Base-by-base conservation (phyloP, 495 filamentous ascomycete genomes). In the Penicillium chermesinum region DNA sequence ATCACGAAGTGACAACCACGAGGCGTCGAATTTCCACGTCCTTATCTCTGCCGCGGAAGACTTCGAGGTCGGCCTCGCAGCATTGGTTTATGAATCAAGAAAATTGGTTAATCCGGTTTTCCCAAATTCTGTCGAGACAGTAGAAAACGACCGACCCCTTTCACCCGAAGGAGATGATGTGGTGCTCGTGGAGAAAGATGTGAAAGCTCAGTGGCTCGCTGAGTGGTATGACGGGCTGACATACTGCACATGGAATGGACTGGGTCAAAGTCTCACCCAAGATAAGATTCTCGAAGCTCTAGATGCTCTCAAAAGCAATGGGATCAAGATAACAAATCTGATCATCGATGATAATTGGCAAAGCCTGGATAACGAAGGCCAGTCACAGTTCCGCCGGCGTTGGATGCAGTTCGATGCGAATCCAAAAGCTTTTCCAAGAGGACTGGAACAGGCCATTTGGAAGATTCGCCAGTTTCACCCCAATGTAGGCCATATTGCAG, bases 341-440 rank as follows among this genome's bases (percentile, higher is more conserved):
- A 95, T 96, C 48, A 93, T 96, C 44, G 91, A 97, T 55, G 93
- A 98, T 60, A 95, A 95, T 57, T 98, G 93, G 93, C 93, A 98
- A 65, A 78, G 84, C 15, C 72, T 95, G 25, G 73, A 86, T 47
- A 80, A 75, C 67, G 53, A 79, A 64, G 64, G 64, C n/a, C 51
- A 70, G 17, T 59, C 63, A 8, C 74, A 81, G 54, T 77, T 82
- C 55, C 50, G 67, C 22, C 67, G 75, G 18, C 66, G 76, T 9
- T 86, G 81, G 84, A 71, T 68, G 19, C 68, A 75, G 9, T 98
- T 98, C 52, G 91, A 97, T 61, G 93, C 90, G 3, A 87, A 95
- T 44, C 73, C 81, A 14, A 69, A 77, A 51, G 81, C 83, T 3
- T 98, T 98, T 49, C 93, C 93, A 0, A 66, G 74, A 6, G 93